Evolutionary conservation across 2,329 filamentous ascomycete species (phyloP).

Genomic region (Sclerotiophoma versabilis): DNA sequence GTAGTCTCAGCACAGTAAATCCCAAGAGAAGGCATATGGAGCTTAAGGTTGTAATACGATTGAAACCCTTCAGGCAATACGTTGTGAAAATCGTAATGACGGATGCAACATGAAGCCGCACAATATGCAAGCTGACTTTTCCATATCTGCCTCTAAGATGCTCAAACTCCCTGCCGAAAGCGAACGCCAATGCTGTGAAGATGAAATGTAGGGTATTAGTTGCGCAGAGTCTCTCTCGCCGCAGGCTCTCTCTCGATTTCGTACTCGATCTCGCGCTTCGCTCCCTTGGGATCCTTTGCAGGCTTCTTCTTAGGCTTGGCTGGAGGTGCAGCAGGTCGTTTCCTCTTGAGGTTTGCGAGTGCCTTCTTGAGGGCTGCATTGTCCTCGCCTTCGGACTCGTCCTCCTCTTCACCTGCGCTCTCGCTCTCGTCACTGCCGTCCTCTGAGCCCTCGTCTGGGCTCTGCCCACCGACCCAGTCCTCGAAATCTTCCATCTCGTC

Average conservation of each 20-base stretch:
- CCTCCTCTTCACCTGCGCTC: constrained; percentile 59
- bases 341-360: constrained; percentile 63
- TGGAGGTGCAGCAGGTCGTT: constrained; percentile 59
- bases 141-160: constrained; percentile 15
- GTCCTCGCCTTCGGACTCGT: constrained; percentile 62
- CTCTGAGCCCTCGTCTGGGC: constrained; percentile 61
- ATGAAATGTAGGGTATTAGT: constrained; percentile 34
- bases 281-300: constrained; percentile 55
- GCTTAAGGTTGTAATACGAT: neutral
- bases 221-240: constrained; percentile 42
- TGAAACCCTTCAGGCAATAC: neutral
- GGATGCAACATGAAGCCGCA: constrained; percentile 1
- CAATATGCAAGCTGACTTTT: constrained; percentile 12
- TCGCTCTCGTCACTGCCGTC: constrained; percentile 68
- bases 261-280: constrained; percentile 78
- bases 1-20: neutral
- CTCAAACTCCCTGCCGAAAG: constrained; percentile 18
- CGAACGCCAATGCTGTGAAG: constrained; percentile 26
- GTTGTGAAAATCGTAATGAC: neutral
- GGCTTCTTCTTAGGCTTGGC: constrained; percentile 66
- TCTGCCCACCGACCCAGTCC: constrained; percentile 86
- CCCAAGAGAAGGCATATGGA: neutral
- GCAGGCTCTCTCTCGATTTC: constrained; percentile 71
- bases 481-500: constrained; percentile 77
- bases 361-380: constrained; percentile 64